Base-by-base conservation (phyloP, 495 filamentous ascomycete species). In the Haplographium delicatum region DNA sequence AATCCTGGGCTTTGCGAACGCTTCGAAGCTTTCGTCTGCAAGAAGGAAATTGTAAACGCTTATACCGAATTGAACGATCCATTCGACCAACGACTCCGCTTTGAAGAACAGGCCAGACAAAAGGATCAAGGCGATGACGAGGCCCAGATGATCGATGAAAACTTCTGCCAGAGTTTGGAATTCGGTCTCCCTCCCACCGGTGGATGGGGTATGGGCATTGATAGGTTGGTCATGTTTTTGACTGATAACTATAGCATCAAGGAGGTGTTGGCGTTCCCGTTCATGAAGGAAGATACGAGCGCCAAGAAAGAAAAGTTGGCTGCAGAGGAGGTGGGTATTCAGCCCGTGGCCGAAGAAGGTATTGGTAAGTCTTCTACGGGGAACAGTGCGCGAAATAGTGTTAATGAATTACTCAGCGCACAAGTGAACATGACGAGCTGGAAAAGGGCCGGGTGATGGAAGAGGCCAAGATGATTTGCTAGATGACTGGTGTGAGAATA, bases 41-140 rank as follows among this genome's bases (percentile, higher is more conserved):
- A 89, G 76, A 96, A 96, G 78, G 89, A 96, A 65, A 94, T 96
- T 56, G 83, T 82, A 53, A 96, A 97, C 61, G 89, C 91, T 2
- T 97, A 97, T 73, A 99, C 93, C 11, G 93, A 97, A 77, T 82
- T 97, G 74, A 97, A 98, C 78, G 85, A 96, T 63, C 89, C 91
- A 45, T 91, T 95, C 64, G 89, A 95, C 66, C 93, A 97, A 69
- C 79, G 93, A 43, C 72, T 93, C 49, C 83, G 91, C 28, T 97
- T 98, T 71, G 89, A 96, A 66, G 91, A 98, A 76, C 94, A 98
- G 69, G 91, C 90, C 13, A 73, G 79, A 55, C 90, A 97, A 77
- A 98, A 97, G 73, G 91, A 81, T 31, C 86, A 94, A 70, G 93
- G 94, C 63, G 94, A 98, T 59, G 90, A 96, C 57, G 93, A 98